Evolutionary conservation across 306 rosid genomes (phyloP).

Genomic region (Canavalia ensiformis): DNA sequence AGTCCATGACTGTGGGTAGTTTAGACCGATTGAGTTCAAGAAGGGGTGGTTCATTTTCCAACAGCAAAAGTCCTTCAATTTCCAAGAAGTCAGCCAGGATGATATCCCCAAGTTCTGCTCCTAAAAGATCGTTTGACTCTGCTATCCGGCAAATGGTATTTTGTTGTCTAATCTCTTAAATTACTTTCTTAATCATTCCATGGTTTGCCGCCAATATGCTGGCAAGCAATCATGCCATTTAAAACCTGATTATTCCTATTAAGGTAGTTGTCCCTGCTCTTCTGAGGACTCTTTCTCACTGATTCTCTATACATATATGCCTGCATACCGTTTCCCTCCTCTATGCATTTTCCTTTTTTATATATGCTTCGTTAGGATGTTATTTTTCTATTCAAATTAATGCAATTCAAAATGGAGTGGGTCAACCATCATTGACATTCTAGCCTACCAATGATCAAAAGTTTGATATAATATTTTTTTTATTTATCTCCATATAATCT

Average conservation of each 20-base stretch:
- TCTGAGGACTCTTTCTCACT: constrained; percentile 6
- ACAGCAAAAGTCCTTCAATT: constrained; percentile 56
- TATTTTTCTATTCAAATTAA: constrained; percentile 17
- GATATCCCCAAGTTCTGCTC: constrained; percentile 73
- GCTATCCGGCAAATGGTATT: constrained; percentile 80
- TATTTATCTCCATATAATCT: neutral
- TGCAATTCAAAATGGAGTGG: neutral
- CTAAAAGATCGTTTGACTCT: constrained; percentile 80
- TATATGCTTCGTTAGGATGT: neutral
- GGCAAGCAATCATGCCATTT: constrained; percentile 32
- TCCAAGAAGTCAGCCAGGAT: constrained; percentile 69
- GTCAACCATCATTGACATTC: constrained; percentile 29
- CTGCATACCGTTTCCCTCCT: neutral
- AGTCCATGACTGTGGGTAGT: constrained; percentile 70
- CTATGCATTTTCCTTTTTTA: neutral
- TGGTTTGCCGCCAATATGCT: constrained; percentile 19
- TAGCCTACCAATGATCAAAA: neutral
- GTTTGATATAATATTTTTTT: neutral
- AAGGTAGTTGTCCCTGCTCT: neutral
- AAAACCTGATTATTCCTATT: constrained; percentile 7
- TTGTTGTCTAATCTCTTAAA: constrained; percentile 28
- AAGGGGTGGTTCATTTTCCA: constrained; percentile 61
- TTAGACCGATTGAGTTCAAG: constrained; percentile 65
- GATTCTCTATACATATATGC: neutral
- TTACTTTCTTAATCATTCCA: neutral